Base-by-base conservation (phyloP, 148 eudicot species). In the Fagopyrum tataricum region DNA sequence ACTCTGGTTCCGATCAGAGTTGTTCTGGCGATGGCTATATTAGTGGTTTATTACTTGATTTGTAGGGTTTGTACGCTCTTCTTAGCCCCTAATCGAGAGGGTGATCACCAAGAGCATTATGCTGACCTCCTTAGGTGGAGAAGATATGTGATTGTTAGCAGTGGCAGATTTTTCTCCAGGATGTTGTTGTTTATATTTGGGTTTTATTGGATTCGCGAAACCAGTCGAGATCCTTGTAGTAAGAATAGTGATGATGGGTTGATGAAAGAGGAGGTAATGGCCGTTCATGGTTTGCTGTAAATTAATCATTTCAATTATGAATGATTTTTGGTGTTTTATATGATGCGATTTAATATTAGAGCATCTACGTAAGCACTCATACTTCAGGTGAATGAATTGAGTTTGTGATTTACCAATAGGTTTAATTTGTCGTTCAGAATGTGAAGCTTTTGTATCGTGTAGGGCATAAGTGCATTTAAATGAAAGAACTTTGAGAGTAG, bases 101-200 rank as follows among this genome's bases (percentile, higher is more conserved):
- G 75, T 5, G 75, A 71, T 17, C 76, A 80, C 67, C 83, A 86
- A 72, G 95, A 88, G 81, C 90, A 87, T 80, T 94, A 79, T 26
- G 93, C 90, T 0, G 89, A 91, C 23, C 49, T 90, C 80, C 86
- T 80, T 3, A 96, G 98, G 23, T 88, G 93, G 96, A 85, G 98
- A 79, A 84, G 96, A 71, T 69, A 64, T 12, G 79, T 88, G 44
- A 85, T 94, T 77, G 83, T 89, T 3, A 18, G 17, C 21, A 71
- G 72, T 47, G 98, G 98, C 52, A 82, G 85, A 80, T 83, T 94
- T 72, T 71, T 90, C 31, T 83, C 98, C 0, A 83, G 97, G 78
- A 79, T 72, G 20, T 42, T 94, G 82, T 77, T 94, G 66, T 91
- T 94, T 62, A 84, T 86, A 10, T 73, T 94, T 5, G 98, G 97